These are phyloP conservation scores for Passalora sequoiae DNA, from an alignment of 2,329 filamentous ascomycete species.

Conservation along the genomic window DNA sequence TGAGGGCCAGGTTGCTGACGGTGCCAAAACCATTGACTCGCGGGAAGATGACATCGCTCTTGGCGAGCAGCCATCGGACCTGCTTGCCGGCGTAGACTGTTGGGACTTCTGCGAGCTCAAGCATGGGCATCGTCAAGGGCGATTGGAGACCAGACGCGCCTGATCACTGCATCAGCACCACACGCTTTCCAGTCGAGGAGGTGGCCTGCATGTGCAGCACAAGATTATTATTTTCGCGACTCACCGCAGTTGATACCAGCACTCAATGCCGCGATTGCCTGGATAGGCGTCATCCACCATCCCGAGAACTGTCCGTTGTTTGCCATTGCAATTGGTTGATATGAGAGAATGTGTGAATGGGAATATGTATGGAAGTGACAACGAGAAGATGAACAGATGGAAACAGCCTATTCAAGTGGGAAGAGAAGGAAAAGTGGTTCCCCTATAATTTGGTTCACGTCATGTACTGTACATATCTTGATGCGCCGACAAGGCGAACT, in stretches of 20 bases:
- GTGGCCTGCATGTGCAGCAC: no score
- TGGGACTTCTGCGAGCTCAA: conserved; percentile 24
- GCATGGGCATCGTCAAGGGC: conserved; percentile 31
- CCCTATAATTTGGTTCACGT: no score
- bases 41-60: conserved; percentile 31
- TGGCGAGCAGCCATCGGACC: conserved; percentile 29
- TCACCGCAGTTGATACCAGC: conserved; percentile 31
- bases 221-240: not conserved
- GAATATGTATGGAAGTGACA: not conserved
- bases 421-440: no score
- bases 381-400: not conserved
- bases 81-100: conserved; percentile 25
- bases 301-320: conserved; percentile 20
- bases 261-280: conserved; percentile 27
- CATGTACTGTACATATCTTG: no score
- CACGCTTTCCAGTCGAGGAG: no score
- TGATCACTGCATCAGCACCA: conserved; percentile 5
- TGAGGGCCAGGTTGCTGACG: conserved; percentile 28
- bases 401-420: not conserved
- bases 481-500: no score
- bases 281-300: conserved; percentile 31
- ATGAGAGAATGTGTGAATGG: no score
- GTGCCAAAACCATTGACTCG: conserved; percentile 30
- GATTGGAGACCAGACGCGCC: conserved; percentile 32
- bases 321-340: conserved; percentile 19